Evolutionary conservation across 805 yeast genomes (phyloP).

Genomic region (Candida odintsovae): DNA sequence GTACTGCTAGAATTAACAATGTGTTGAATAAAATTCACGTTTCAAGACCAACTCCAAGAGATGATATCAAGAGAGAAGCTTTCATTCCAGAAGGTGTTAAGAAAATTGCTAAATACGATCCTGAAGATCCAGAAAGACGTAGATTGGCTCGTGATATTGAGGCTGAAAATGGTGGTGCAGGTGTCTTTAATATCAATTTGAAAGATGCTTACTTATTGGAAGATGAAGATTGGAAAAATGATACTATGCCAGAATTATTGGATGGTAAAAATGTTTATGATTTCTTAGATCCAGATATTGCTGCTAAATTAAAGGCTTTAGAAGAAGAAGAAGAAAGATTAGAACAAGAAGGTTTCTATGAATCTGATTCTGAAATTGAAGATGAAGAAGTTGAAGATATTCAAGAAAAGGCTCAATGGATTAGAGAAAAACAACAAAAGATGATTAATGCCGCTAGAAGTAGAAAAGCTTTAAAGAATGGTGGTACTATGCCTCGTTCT

Average conservation of each 20-base stretch:
- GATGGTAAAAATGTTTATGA: slow-evolving; percentile 97
- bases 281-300: slow-evolving; percentile 93
- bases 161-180: slow-evolving; percentile 96
- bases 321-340: slow-evolving; percentile 97
- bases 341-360: slow-evolving; percentile 93
- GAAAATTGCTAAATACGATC: slow-evolving; percentile 59
- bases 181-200: slow-evolving; percentile 91
- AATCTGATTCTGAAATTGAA: slow-evolving; percentile 68
- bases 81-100: slow-evolving; percentile 75
- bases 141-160: slow-evolving; percentile 83
- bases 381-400: slow-evolving; percentile 67
- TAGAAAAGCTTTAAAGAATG: slow-evolving; percentile 82
- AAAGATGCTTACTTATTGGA: slow-evolving; percentile 89
- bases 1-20: slow-evolving; percentile 80
- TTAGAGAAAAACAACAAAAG: slow-evolving; percentile 88
- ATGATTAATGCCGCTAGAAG: slow-evolving; percentile 86
- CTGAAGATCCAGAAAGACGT: slow-evolving; percentile 77
- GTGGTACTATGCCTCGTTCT: slow-evolving; percentile 86
- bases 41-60: slow-evolving; percentile 84
- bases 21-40: slow-evolving; percentile 95
- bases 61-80: slow-evolving; percentile 74
- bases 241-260: slow-evolving; percentile 92
- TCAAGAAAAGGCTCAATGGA: slow-evolving; percentile 88
- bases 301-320: slow-evolving; percentile 85
- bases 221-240: slow-evolving; percentile 97